phyloP scores from a whole-genome alignment of 2,329 filamentous ascomycete species.

The Aotearoamyces nothofagi region DNA sequence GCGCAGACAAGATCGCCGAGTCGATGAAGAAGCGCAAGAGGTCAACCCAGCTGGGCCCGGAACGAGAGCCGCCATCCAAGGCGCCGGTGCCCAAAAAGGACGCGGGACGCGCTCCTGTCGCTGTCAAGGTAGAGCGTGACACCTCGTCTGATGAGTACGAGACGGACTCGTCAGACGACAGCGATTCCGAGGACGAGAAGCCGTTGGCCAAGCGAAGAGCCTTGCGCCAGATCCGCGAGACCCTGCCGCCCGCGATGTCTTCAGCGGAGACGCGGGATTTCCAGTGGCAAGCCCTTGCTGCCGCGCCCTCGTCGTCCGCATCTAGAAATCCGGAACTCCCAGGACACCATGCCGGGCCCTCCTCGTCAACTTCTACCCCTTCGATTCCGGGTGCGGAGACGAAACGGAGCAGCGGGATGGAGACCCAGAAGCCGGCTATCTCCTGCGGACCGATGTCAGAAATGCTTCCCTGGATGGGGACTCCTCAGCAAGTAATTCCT shows the following conservation, averaged over 20 bases:
- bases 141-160: not conserved
- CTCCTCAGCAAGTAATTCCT: no score
- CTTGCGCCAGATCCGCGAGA: no score
- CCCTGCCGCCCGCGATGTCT: no score
- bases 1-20: constrained; percentile 2
- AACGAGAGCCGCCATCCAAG: no score
- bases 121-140: not conserved
- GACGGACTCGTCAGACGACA: constrained; percentile 2
- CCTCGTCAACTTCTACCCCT: no score
- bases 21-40: constrained; percentile 1
- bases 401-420: no score
- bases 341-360: no score
- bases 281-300: no score
- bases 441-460: constrained; percentile 89
- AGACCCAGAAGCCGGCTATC: no score
- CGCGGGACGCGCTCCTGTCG: not conserved
- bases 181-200: constrained; percentile 12
- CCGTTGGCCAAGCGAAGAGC: constrained; percentile 11
- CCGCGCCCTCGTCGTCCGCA: not conserved
- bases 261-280: not conserved
- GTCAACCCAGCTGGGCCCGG: not conserved
- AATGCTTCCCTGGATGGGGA: constrained; percentile 93
- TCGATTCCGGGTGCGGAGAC: no score
- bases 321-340: no score
- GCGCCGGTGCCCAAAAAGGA: no score